These are phyloP conservation scores for Aspergillus diversus DNA, from an alignment of 495 filamentous ascomycete species.

Conservation along the genomic window DNA sequence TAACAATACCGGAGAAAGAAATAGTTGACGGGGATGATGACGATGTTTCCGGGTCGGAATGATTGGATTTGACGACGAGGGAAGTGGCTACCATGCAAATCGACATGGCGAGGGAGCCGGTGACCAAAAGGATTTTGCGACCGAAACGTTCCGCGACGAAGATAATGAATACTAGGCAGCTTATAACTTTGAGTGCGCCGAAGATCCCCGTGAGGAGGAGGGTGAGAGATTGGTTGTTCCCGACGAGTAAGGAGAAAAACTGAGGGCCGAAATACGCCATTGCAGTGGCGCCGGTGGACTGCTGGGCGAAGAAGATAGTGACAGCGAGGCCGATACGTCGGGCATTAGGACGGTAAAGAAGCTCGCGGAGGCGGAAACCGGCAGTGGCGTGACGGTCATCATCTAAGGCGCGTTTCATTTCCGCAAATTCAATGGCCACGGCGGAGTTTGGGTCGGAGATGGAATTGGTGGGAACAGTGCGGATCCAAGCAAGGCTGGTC, in stretches of 20 bases:
- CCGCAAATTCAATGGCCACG: constrained; percentile 41
- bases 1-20: constrained; percentile 41
- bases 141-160: constrained; percentile 62
- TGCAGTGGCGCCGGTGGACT: constrained; percentile 57
- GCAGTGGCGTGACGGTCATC: constrained; percentile 47
- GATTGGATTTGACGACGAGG: constrained; percentile 50
- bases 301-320: constrained; percentile 50
- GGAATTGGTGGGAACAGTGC: constrained; percentile 36
- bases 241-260: constrained; percentile 59
- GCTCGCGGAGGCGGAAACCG: constrained; percentile 46
- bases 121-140: constrained; percentile 54
- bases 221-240: constrained; percentile 24
- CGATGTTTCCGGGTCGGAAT: not conserved
- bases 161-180: constrained; percentile 52
- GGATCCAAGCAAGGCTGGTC: constrained; percentile 54
- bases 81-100: constrained; percentile 60
- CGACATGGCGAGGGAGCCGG: constrained; percentile 54
- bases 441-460: constrained; percentile 30
- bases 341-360: constrained; percentile 45
- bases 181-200: constrained; percentile 53
- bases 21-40: constrained; percentile 11
- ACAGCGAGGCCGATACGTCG: constrained; percentile 45
- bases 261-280: constrained; percentile 58
- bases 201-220: constrained; percentile 56
- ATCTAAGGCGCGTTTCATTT: constrained; percentile 48